Percentiles rank a stretch among this genome's conserved stretches.
phyloP scores from a whole-genome alignment of 495 filamentous ascomycete species.

The Penicillium samsonianum region DNA sequence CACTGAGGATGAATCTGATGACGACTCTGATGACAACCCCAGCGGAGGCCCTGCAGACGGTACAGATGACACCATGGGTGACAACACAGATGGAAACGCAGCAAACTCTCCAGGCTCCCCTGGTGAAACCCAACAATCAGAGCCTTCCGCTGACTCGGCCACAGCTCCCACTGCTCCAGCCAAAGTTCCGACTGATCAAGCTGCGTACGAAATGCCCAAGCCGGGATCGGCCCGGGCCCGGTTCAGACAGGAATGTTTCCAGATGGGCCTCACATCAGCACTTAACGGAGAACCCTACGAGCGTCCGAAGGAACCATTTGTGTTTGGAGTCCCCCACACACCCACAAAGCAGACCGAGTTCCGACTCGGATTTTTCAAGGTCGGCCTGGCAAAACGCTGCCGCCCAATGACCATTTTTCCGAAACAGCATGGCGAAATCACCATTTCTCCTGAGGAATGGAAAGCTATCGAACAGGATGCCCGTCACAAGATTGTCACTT shows the following conservation, averaged over 20 bases:
- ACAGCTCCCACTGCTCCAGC: neutral
- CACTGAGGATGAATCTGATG: neutral
- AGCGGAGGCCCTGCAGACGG: neutral
- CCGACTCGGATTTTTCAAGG: neutral
- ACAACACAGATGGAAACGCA: neutral
- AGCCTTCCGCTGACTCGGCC: neutral
- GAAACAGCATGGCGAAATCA: neutral
- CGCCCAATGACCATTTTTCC: constrained; percentile 6
- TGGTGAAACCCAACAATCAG: too few species aligned
- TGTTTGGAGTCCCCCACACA: neutral
- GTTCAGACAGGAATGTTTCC: neutral
- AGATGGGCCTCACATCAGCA: neutral
- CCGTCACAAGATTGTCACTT: neutral
- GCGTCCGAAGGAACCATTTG: neutral
- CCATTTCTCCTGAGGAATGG: neutral
- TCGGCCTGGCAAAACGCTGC: neutral
- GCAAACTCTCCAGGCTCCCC: neutral
- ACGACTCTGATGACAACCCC: neutral
- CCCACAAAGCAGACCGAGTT: neutral
- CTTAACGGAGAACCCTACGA: neutral
- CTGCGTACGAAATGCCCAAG: neutral
- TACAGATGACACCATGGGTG: neutral
- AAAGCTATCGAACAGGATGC: neutral
- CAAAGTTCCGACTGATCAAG: neutral
- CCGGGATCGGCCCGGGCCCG: neutral